A percentile compares a stretch with the other conserved stretches of the same genome.
phyloP scores from a whole-genome alignment of 2,329 filamentous ascomycete genomes.

The Emericellopsis atlantica region DNA sequence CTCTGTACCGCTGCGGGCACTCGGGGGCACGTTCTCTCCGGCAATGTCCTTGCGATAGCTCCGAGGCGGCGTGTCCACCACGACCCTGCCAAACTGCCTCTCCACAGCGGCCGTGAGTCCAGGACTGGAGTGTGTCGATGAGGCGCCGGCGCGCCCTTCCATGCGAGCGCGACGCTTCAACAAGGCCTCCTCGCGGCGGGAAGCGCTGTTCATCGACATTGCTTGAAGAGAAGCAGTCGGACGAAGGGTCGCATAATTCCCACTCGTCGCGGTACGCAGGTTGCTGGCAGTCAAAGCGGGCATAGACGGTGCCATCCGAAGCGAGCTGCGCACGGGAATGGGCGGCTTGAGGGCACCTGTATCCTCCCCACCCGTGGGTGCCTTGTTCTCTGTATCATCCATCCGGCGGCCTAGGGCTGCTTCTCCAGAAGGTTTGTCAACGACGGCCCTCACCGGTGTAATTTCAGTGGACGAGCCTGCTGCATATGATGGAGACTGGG shows the following conservation, averaged over 20 bases:
- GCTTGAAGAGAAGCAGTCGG: not conserved
- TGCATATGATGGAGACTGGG: too few species aligned
- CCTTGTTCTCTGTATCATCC: not conserved
- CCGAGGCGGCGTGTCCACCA: not conserved
- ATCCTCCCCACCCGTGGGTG: not conserved
- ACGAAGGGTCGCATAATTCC: not conserved
- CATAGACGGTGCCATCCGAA: too few species aligned
- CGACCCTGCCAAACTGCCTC: conserved; percentile 6
- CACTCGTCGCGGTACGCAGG: not conserved
- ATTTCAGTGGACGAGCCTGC: too few species aligned
- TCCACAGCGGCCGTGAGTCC: conserved; percentile 8
- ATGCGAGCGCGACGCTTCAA: conserved; percentile 4
- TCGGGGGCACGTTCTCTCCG: not conserved
- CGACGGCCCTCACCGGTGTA: not conserved
- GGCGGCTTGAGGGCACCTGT: not conserved
- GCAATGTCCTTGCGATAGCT: not conserved
- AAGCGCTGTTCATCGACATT: not conserved
- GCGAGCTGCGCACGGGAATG: too few species aligned
- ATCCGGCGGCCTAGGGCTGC: not conserved
- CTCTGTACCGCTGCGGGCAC: conserved; percentile 8
- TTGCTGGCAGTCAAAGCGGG: too few species aligned
- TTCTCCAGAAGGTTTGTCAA: not conserved
- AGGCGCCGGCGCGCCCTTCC: conserved; percentile 5
- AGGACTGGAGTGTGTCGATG: conserved; percentile 16
- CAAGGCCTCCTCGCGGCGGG: not conserved